Conservation (phyloP, 2,329 filamentous ascomycete species). For the Lithohypha guttulata region DNA sequence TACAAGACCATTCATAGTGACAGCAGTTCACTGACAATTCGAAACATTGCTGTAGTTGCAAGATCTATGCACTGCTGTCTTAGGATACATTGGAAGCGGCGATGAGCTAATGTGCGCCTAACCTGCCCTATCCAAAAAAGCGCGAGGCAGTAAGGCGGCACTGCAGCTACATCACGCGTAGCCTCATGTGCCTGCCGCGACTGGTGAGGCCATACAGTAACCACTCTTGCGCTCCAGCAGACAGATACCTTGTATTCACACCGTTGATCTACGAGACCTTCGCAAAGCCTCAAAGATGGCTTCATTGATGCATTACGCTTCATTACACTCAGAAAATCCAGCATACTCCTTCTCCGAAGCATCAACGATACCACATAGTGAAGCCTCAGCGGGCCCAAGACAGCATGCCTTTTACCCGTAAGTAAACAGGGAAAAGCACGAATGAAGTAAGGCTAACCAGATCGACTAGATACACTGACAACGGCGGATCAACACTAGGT, state of each 20-base stretch:
- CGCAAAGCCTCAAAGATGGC: constrained; percentile 34
- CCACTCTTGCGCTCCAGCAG: too few relatives aligned
- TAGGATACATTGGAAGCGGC: too few relatives aligned
- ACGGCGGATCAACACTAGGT: constrained; percentile 89
- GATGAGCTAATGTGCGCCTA: too few relatives aligned
- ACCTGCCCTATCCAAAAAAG: too few relatives aligned
- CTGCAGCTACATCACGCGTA: constrained; percentile 3
- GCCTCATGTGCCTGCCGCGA: constrained; percentile 3
- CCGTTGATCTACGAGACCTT: not conserved
- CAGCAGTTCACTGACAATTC: too few relatives aligned
- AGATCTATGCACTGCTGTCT: too few relatives aligned
- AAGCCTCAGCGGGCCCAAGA: constrained; percentile 37
- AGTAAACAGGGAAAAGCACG: constrained; percentile 26
- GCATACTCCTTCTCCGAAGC: constrained; percentile 51
- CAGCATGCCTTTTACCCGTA: constrained; percentile 92
- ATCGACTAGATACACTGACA: constrained; percentile 69
- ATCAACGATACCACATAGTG: constrained; percentile 24
- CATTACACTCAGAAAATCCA: constrained; percentile 41
- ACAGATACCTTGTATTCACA: not conserved
- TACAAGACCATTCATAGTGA: constrained; percentile 27
- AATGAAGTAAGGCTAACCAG: not conserved
- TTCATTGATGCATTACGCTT: constrained; percentile 40
- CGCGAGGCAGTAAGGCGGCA: constrained; percentile 3
- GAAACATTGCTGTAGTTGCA: too few relatives aligned
- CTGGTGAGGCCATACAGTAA: not conserved